Evolutionary conservation across 2,329 filamentous ascomycete species (phyloP), one percentile per base, ranked within the genome.

Genomic region (Rugonectria rugulosa): DNA sequence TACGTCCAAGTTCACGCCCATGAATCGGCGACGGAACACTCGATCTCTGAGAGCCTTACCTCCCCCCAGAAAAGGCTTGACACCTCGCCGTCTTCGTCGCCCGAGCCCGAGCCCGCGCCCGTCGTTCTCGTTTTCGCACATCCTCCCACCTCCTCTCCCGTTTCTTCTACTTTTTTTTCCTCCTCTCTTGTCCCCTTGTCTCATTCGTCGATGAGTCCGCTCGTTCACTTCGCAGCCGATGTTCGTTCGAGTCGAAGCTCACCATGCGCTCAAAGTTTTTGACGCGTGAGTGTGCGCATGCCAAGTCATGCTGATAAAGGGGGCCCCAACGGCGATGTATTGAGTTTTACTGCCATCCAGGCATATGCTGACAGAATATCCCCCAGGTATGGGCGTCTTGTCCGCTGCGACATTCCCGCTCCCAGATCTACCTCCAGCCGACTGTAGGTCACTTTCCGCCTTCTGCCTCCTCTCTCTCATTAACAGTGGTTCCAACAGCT

Each of bases 331-430:
- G 66, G 60, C 63, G 62, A 61, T 61, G 37, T 54, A 50, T 53
- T 65, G 51, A 38, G 41, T 56, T 53, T 56, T 27, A 46, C 19
- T 50, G 15, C 53, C 36, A 53, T 61, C 59, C 58, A 75, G 70
- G 79, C 76, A 83, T 75, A 75, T 79, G 72, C 79, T 80, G 75
- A 83, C 79, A 64, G 56, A 15, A 11, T 50, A 70, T 68, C 59
- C 54, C 68, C 47, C 73, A 98, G 94, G 77, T 99, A 97, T 81
- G 95, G 95, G 65, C 92, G 95, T 66, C 90, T 99, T 66, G 95
- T 99, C 69, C 94, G 95, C 69, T 99, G 95, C 78, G 95, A 99
- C 73, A 99, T 99, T 72, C 95, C 95, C 65, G 95, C 95, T 59
- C 95, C 95, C 48, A 89, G 95, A 63, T 97, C 93, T 63, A 92